Evolutionary conservation across 441 rosid genomes (phyloP).

Genomic region (Erodium moschatum): DNA sequence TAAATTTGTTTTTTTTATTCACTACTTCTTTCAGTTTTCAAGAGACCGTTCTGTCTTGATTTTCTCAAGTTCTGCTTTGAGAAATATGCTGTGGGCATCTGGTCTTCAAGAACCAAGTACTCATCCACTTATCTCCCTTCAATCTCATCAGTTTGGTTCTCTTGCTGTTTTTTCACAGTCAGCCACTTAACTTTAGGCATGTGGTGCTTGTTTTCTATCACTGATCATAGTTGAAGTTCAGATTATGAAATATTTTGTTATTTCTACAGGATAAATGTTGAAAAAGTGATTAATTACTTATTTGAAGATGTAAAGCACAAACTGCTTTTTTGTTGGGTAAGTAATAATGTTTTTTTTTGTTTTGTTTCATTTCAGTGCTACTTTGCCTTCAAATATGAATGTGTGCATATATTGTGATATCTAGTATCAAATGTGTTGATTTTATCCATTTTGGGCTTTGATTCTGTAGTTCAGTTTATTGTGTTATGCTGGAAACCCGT

Average conservation of each 20-base stretch:
- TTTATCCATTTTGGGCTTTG: neutral
- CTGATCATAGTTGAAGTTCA: neutral
- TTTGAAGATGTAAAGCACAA: constrained; percentile 62
- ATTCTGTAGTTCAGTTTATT: neutral
- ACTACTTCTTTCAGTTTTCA: constrained; percentile 41
- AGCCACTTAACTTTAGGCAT: constrained; percentile 6
- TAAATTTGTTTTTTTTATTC: constrained; percentile 6
- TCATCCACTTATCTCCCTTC: neutral
- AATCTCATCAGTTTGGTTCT: neutral
- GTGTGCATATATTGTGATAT: neutral
- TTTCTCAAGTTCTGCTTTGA: constrained; percentile 72
- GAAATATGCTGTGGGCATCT: constrained; percentile 73
- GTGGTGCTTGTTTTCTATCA: neutral
- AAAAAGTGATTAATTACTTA: constrained; percentile 43
- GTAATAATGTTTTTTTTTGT: neutral
- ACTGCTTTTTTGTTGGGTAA: constrained; percentile 82
- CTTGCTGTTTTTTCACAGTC: neutral
- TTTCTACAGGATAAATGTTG: constrained; percentile 49
- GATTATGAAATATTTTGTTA: constrained; percentile 1
- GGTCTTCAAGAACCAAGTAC: constrained; percentile 71
- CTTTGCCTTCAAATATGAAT: neutral
- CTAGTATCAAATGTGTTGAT: neutral
- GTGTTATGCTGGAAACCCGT: neutral
- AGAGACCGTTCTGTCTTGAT: constrained; percentile 58
- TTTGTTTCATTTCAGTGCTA: neutral